phyloP scores from a whole-genome alignment of 1,284 basidiomycete genomes.

The Rhodotorula sp. region DNA sequence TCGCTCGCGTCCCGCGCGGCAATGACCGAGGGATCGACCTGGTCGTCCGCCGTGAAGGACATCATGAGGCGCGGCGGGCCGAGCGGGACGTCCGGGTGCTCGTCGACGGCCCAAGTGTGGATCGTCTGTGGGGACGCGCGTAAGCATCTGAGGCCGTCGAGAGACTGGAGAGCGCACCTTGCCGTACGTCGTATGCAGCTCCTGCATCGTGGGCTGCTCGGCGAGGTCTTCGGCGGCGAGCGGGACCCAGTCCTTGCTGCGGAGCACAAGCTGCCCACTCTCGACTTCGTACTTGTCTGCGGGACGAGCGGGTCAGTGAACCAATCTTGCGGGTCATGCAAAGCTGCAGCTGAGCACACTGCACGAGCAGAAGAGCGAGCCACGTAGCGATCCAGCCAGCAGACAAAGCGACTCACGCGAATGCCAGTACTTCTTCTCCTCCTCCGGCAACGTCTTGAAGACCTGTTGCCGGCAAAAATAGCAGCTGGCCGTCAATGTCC shows the following conservation, averaged over 20 bases:
- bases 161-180: slow-evolving; percentile 51
- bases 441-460: slow-evolving; percentile 55
- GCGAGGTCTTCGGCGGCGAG: slow-evolving; percentile 52
- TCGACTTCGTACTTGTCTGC: slow-evolving; percentile 57
- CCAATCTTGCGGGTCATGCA: no score
- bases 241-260: slow-evolving; percentile 55
- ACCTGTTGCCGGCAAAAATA: slow-evolving; percentile 32
- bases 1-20: background rate
- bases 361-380: background rate
- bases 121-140: no score
- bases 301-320: background rate
- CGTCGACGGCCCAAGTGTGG: slow-evolving; percentile 51
- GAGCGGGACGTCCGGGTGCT: slow-evolving; percentile 57
- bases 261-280: slow-evolving; percentile 57
- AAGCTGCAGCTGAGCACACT: no score
- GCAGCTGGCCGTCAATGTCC: no score
- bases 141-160: background rate
- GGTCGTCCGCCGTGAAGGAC: slow-evolving; percentile 23
- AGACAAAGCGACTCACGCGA: slow-evolving; percentile 47
- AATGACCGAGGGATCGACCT: slow-evolving; percentile 15
- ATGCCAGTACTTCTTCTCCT: slow-evolving; percentile 61
- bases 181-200: slow-evolving; percentile 59
- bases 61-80: slow-evolving; percentile 56
- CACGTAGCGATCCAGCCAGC: no score
- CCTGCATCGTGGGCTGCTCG: slow-evolving; percentile 58